Evolutionary conservation across 306 rosid species (phyloP).

Genomic region (Medicago ruthenica): DNA sequence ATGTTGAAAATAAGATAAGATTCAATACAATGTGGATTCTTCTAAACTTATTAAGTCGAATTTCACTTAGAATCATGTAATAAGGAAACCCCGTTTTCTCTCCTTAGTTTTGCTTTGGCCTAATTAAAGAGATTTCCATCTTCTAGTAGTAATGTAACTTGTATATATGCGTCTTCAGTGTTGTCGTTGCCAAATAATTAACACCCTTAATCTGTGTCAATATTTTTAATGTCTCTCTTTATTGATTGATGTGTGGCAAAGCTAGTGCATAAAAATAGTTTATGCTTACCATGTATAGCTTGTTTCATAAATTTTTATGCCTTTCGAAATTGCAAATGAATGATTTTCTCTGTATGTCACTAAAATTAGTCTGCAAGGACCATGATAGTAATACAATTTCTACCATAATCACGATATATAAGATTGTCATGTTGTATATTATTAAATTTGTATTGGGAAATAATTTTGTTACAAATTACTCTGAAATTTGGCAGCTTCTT

Average conservation of each 20-base stretch:
- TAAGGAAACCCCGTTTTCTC: not conserved
- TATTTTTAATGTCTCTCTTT: not conserved
- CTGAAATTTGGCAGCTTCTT: slow-evolving; percentile 42
- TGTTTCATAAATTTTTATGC: not conserved
- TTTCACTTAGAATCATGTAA: not conserved
- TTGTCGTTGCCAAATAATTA: not conserved
- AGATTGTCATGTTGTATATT: not conserved
- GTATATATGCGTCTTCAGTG: not conserved
- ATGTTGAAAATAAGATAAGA: too few species aligned
- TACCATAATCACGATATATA: not conserved
- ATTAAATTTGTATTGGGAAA: slow-evolving; percentile 3
- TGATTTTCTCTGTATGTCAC: not conserved
- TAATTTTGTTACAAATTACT: slow-evolving; percentile 7
- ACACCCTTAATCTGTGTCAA: not conserved
- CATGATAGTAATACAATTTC: not conserved
- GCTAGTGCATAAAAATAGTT: not conserved
- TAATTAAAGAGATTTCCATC: not conserved
- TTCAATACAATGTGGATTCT: not conserved
- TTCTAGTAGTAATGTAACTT: not conserved
- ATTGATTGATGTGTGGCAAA: not conserved
- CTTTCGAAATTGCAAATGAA: too few species aligned
- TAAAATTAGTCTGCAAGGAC: not conserved
- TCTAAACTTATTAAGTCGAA: slow-evolving; percentile 1
- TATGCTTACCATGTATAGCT: not conserved
- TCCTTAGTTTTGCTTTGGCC: not conserved